These are phyloP conservation scores for Fagus sylvatica DNA, from an alignment of 306 rosid genomes.

Conservation along the genomic window DNA sequence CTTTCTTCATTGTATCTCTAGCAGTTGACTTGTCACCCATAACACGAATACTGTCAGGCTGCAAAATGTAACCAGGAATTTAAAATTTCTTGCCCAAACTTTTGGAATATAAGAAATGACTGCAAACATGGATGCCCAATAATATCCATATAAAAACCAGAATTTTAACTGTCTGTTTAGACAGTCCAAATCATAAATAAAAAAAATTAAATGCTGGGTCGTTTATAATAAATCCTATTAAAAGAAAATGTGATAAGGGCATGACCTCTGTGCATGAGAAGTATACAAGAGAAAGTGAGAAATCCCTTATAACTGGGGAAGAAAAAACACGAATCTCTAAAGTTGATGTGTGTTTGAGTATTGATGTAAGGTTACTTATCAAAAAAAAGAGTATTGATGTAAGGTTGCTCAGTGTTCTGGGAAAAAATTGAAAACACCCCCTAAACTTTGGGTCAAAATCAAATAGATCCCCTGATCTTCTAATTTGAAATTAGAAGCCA, in stretches of 20 bases:
- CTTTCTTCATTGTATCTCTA: slow-evolving; percentile 87
- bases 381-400: neutral
- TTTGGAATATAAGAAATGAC: slow-evolving; percentile 14
- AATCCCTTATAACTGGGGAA: too few relatives aligned
- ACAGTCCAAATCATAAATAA: neutral
- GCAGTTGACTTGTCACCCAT: slow-evolving; percentile 99
- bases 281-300: neutral
- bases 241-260: neutral
- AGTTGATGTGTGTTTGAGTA: neutral
- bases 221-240: neutral
- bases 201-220: neutral
- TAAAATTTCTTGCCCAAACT: slow-evolving; percentile 19
- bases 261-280: neutral
- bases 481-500: too few relatives aligned
- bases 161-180: slow-evolving; percentile 2
- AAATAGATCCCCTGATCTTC: neutral
- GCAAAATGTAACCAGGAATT: slow-evolving; percentile 38
- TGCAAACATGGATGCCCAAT: neutral
- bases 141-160: neutral
- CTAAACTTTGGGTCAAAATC: neutral
- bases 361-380: neutral
- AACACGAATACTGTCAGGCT: slow-evolving; percentile 91
- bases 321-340: too few relatives aligned
- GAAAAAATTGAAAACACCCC: neutral
- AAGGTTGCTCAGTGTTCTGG: neutral